phyloP scores from a whole-genome alignment of 1,284 basidiomycete species.

The Pyrrhoderma lamaoense region DNA sequence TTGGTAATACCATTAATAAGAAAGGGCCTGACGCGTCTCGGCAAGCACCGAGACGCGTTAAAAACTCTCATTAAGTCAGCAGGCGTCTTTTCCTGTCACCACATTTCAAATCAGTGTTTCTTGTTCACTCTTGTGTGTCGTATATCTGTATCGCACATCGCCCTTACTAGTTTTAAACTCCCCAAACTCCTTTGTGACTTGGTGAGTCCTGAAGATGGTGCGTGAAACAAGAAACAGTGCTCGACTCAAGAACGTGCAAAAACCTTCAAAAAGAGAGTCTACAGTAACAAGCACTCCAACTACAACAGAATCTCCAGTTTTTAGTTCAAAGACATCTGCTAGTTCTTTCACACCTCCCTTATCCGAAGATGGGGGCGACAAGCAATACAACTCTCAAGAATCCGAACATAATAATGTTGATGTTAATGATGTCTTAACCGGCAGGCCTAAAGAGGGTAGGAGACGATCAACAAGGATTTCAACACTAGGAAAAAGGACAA shows the following conservation, averaged over 20 bases:
- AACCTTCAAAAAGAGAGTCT: constrained; percentile 19
- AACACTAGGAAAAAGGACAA: neutral
- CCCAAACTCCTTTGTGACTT: neutral
- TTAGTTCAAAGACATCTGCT: constrained; percentile 36
- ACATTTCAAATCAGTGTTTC: neutral
- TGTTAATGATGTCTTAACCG: no score
- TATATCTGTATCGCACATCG: neutral
- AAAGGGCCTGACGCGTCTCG: no score
- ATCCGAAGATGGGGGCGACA: constrained; percentile 25
- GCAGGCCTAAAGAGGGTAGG: neutral
- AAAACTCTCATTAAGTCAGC: neutral
- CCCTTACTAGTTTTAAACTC: neutral
- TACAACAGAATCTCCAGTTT: constrained; percentile 34
- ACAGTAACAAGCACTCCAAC: constrained; percentile 24
- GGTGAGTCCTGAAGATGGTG: neutral
- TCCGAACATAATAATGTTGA: neutral
- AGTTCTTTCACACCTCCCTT: constrained; percentile 35
- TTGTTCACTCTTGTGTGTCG: neutral
- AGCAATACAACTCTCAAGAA: no score
- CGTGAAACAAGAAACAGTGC: neutral
- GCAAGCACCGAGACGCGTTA: neutral
- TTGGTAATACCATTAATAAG: no score
- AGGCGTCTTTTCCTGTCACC: neutral
- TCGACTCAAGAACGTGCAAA: constrained; percentile 18
- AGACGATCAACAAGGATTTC: neutral